Evolutionary conservation across 169 alveolate genomes (phyloP).

Genomic region (Theileria orientalis): DNA sequence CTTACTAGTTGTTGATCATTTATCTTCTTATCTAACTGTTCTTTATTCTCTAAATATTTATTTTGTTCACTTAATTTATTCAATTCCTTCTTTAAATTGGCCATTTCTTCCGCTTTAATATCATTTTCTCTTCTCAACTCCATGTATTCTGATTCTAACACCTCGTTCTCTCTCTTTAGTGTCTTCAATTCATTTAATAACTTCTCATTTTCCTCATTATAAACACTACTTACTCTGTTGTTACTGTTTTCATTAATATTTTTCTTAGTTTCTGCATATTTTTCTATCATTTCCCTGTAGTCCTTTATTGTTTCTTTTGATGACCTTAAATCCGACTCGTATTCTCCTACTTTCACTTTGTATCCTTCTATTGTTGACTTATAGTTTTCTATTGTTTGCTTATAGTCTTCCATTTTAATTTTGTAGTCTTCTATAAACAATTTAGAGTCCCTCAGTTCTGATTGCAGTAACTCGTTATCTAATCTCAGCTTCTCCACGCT

Average conservation of each 20-base stretch:
- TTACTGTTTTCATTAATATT: slow-evolving; percentile 20
- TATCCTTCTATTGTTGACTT: background rate
- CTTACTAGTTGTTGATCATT: background rate
- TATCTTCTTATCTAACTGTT: too few species aligned
- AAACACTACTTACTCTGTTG: too few species aligned
- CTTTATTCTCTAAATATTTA: background rate
- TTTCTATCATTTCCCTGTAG: background rate
- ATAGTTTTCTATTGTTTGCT: too few species aligned
- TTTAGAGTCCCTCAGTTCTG: too few species aligned
- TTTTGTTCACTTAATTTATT: background rate
- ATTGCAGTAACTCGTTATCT: too few species aligned
- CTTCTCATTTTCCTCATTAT: too few species aligned
- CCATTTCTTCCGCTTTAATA: background rate
- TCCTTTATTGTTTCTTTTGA: background rate
- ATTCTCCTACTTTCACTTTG: background rate
- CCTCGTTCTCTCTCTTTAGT: slow-evolving; percentile 1
- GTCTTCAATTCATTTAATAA: background rate
- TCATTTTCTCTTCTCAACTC: slow-evolving; percentile 8
- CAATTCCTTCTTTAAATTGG: background rate
- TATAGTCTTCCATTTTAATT: too few species aligned
- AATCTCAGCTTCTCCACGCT: too few species aligned
- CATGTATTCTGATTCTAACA: slow-evolving; percentile 9
- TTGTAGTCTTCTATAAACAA: too few species aligned
- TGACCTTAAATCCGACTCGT: background rate
- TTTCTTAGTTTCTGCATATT: background rate